These are phyloP conservation scores for Penicillium odoratum DNA, from an alignment of 495 filamentous ascomycete genomes.

Conservation along the genomic window DNA sequence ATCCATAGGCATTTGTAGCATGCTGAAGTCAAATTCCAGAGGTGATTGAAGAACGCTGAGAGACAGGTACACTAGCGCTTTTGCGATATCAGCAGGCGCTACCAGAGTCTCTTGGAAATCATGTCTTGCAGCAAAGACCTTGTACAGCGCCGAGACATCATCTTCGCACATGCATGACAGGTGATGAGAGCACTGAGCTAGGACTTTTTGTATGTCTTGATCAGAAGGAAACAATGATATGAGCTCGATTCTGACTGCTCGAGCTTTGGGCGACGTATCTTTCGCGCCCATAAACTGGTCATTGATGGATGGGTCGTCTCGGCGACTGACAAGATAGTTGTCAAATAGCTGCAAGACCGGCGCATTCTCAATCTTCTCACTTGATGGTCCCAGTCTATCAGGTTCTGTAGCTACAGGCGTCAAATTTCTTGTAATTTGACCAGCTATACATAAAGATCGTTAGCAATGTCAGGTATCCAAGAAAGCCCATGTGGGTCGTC, in stretches of 20 bases:
- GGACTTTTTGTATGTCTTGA: constrained; percentile 29
- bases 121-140: constrained; percentile 3
- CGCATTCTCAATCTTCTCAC: constrained; percentile 36
- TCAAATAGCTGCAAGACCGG: constrained; percentile 44
- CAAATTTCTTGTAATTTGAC: not conserved
- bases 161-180: constrained; percentile 36
- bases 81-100: constrained; percentile 36
- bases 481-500: not conserved
- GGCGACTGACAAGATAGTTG: constrained; percentile 40
- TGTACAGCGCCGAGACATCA: constrained; percentile 26
- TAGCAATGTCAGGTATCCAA: not conserved
- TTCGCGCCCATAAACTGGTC: constrained; percentile 27
- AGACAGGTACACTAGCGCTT: constrained; percentile 36
- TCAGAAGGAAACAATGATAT: constrained; percentile 34
- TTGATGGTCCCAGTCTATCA: constrained; percentile 25
- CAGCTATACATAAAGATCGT: constrained; percentile 13
- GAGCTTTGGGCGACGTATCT: constrained; percentile 33
- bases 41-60: constrained; percentile 37
- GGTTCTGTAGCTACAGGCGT: constrained; percentile 19
- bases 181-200: constrained; percentile 27
- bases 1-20: constrained; percentile 25
- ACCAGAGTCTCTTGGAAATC: constrained; percentile 12
- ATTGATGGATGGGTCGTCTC: constrained; percentile 24
- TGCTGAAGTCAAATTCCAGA: constrained; percentile 23
- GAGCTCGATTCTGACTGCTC: constrained; percentile 26